phyloP scores from a whole-genome alignment of 495 filamentous ascomycete genomes.

The Venustampulla echinocandica region DNA sequence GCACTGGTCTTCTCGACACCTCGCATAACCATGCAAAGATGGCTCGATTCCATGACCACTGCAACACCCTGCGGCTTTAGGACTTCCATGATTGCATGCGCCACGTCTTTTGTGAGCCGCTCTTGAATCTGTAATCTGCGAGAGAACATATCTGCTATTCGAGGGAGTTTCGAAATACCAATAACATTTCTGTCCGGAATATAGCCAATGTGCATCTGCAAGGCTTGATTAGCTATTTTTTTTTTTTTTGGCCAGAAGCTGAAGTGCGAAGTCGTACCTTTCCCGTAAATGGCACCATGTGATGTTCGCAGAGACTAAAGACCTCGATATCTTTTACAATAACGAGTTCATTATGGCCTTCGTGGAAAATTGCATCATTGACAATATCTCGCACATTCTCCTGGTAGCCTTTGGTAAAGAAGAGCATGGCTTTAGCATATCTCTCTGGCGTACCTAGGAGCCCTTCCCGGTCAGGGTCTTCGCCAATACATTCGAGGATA shows the following conservation, averaged over 20 bases:
- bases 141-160: conserved; percentile 95
- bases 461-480: conserved; percentile 89
- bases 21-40: conserved; percentile 86
- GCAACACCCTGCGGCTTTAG: conserved; percentile 91
- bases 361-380: conserved; percentile 91
- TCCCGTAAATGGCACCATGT: conserved; percentile 91
- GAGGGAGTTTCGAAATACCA: conserved; percentile 88
- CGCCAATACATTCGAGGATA: conserved; percentile 90
- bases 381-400: conserved; percentile 90
- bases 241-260: too few relatives aligned
- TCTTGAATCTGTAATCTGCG: conserved; percentile 92
- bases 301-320: conserved; percentile 93
- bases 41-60: conserved; percentile 93
- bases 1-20: conserved; percentile 66
- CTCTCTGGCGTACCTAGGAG: conserved; percentile 77
- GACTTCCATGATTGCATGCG: conserved; percentile 85
- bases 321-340: conserved; percentile 98
- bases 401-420: conserved; percentile 98
- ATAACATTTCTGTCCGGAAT: conserved; percentile 82
- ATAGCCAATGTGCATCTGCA: conserved; percentile 95
- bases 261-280: conserved; percentile 60
- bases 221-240: conserved; percentile 12
- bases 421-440: conserved; percentile 95
- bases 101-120: conserved; percentile 90
- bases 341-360: conserved; percentile 93